phyloP scores from a whole-genome alignment of 345 rosid species.

The Eucalyptus decipiens region DNA sequence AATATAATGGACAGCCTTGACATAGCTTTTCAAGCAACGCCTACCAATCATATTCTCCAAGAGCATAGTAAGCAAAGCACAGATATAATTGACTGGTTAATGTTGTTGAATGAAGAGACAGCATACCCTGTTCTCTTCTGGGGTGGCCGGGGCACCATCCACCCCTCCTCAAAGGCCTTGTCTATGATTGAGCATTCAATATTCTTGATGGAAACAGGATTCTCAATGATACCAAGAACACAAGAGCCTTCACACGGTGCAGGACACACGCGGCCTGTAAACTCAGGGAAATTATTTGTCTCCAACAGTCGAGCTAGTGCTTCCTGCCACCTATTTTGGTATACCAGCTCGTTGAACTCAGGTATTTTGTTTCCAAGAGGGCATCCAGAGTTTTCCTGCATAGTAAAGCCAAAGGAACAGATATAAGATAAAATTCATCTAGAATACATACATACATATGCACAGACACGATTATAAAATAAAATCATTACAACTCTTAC shows the following conservation, averaged over 20 bases:
- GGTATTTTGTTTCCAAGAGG: slow-evolving; percentile 99
- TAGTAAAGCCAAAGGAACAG: not conserved
- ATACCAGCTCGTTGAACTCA: slow-evolving; percentile 93
- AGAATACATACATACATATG: not conserved
- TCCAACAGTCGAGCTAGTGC: slow-evolving; percentile 93
- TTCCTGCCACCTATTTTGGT: slow-evolving; percentile 98
- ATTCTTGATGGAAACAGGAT: slow-evolving; percentile 92
- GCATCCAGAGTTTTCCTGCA: slow-evolving; percentile 95
- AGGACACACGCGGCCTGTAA: slow-evolving; percentile 99
- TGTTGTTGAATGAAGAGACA: not conserved
- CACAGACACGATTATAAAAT: not conserved
- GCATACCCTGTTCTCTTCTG: slow-evolving; percentile 76
- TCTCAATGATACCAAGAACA: slow-evolving; percentile 98
- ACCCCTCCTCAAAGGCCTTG: slow-evolving; percentile 95
- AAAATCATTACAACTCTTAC: slow-evolving; percentile 9
- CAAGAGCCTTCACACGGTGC: slow-evolving; percentile 99
- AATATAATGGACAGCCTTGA: not conserved
- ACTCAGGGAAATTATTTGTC: slow-evolving; percentile 98
- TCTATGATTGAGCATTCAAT: slow-evolving; percentile 93
- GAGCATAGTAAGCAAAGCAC: not conserved
- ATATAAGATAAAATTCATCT: not conserved
- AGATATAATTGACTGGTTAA: not conserved
- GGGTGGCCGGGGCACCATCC: slow-evolving; percentile 98
- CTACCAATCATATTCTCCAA: not conserved
- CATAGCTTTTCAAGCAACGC: not conserved